These are phyloP conservation scores for Euphorbia schlechtendalii DNA, from an alignment of 441 rosid species.

Conservation along the genomic window DNA sequence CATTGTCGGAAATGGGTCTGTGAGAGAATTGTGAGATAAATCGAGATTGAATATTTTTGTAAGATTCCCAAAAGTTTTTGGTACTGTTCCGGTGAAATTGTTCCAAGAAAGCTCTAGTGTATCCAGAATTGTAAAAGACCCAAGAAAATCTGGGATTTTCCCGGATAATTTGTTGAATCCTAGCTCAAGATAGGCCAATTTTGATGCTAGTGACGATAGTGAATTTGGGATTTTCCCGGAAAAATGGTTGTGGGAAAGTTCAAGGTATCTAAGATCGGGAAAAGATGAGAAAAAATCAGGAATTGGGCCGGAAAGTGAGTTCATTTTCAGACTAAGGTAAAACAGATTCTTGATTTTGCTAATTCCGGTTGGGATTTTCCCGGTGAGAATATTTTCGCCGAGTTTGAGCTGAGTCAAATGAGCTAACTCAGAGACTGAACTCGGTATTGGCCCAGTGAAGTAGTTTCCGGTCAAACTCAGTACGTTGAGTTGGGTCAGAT, in stretches of 20 bases:
- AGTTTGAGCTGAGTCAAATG: slow-evolving; percentile 45
- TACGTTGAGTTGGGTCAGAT: slow-evolving; percentile 30
- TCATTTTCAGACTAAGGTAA: slow-evolving; percentile 27
- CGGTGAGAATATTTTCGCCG: slow-evolving; percentile 43
- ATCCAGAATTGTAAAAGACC: slow-evolving; percentile 51
- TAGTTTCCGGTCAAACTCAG: slow-evolving; percentile 52
- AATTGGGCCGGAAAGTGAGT: slow-evolving; percentile 45
- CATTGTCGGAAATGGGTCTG: slow-evolving; percentile 56
- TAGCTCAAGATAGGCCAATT: slow-evolving; percentile 37
- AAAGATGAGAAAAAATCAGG: slow-evolving; percentile 48
- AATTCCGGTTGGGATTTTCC: slow-evolving; percentile 43
- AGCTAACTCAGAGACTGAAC: slow-evolving; percentile 42
- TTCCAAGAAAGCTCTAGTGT: slow-evolving; percentile 64
- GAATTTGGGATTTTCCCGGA: slow-evolving; percentile 50
- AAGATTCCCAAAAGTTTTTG: slow-evolving; percentile 49
- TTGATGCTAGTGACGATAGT: slow-evolving; percentile 40
- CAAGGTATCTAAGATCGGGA: slow-evolving; percentile 31
- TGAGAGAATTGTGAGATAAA: slow-evolving; percentile 47
- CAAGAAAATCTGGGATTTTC: slow-evolving; percentile 47
- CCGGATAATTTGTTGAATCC: slow-evolving; percentile 54
- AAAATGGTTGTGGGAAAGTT: slow-evolving; percentile 42
- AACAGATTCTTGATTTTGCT: slow-evolving; percentile 33
- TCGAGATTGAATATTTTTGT: slow-evolving; percentile 70
- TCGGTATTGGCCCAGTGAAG: slow-evolving; percentile 58
- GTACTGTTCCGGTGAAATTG: slow-evolving; percentile 36